A percentile compares a stretch with the other conserved stretches of the same genome.
phyloP scores from a whole-genome alignment of 148 eudicot genomes.

The Heliosperma pusillum region DNA sequence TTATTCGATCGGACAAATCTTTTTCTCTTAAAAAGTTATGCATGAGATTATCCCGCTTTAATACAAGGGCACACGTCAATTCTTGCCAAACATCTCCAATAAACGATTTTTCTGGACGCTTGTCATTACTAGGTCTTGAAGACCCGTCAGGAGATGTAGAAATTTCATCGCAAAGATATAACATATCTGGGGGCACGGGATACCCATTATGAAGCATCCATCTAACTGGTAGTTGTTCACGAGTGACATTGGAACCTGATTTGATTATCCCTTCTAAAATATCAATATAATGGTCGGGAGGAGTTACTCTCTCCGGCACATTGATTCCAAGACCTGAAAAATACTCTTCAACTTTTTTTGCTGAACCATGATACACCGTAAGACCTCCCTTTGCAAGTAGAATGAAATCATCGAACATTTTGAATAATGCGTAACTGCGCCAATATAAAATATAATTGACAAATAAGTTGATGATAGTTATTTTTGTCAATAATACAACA shows the following conservation, averaged over 20 bases:
- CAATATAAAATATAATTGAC: constrained; percentile 9
- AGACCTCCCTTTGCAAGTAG: constrained; percentile 97
- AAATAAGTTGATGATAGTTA: neutral
- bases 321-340: constrained; percentile 65
- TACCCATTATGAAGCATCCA: constrained; percentile 99
- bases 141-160: constrained; percentile 44
- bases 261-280: constrained; percentile 81
- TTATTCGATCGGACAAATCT: constrained; percentile 61
- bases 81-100: constrained; percentile 47
- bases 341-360: constrained; percentile 84
- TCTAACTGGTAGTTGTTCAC: constrained; percentile 83
- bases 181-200: constrained; percentile 88
- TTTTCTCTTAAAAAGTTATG: constrained; percentile 39
- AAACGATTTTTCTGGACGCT: constrained; percentile 34
- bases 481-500: neutral
- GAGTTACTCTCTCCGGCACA: constrained; percentile 88
- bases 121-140: constrained; percentile 21
- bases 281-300: constrained; percentile 92
- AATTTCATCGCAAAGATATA: constrained; percentile 63
- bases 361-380: constrained; percentile 82
- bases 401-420: constrained; percentile 95
- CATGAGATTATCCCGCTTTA: constrained; percentile 39
- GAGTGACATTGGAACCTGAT: constrained; percentile 57
- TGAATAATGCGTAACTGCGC: constrained; percentile 73
- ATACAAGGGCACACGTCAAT: constrained; percentile 33